phyloP scores from a whole-genome alignment of 1,284 basidiomycete species.

The Hypsizygus ulmarius region DNA sequence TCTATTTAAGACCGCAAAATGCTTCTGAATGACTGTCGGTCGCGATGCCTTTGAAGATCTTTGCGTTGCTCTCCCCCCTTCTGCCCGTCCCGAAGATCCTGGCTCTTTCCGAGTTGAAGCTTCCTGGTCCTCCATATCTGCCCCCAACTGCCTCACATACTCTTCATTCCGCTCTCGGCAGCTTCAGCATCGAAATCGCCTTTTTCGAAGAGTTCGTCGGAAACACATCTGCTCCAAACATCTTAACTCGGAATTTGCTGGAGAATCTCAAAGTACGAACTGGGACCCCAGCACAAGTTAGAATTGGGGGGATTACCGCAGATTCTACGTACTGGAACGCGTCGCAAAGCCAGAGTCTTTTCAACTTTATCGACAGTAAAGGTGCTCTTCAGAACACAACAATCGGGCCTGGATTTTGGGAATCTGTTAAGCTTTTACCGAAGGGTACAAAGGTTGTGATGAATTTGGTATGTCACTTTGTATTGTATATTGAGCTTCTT shows the following conservation, averaged over 20 bases:
- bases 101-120: slow-evolving; percentile 30
- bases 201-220: slow-evolving; percentile 48
- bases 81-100: slow-evolving; percentile 10
- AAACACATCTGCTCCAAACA: slow-evolving; percentile 41
- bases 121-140: slow-evolving; percentile 38
- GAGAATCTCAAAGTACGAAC: slow-evolving; percentile 43
- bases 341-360: slow-evolving; percentile 35
- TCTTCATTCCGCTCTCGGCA: slow-evolving; percentile 42
- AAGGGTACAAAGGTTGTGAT: slow-evolving; percentile 44
- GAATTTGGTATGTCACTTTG: slow-evolving; percentile 33
- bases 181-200: slow-evolving; percentile 53
- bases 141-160: slow-evolving; percentile 40
- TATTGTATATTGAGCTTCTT: neutral
- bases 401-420: slow-evolving; percentile 47
- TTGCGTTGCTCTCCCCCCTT: neutral
- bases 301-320: slow-evolving; percentile 51
- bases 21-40: neutral
- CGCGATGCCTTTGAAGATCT: slow-evolving; percentile 1
- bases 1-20: neutral
- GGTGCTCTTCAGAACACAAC: slow-evolving; percentile 48
- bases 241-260: slow-evolving; percentile 40
- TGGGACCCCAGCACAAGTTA: slow-evolving; percentile 42
- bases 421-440: slow-evolving; percentile 42
- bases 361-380: slow-evolving; percentile 40
- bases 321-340: slow-evolving; percentile 49